Evolutionary conservation across 352 stramenopile genomes (phyloP).

Genomic region (Phytophthora crassamura): DNA sequence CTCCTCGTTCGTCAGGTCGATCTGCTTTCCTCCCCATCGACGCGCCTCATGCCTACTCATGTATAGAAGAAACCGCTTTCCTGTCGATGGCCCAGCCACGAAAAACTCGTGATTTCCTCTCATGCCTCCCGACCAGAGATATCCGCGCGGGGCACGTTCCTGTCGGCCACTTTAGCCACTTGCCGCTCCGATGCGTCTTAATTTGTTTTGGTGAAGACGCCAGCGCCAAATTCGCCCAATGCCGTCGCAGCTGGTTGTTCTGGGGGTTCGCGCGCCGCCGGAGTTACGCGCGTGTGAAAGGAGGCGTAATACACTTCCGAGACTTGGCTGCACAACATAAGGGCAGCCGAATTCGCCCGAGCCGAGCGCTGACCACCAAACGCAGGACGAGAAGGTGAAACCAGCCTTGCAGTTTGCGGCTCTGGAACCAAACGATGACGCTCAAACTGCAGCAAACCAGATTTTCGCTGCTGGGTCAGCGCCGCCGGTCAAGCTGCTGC

Average conservation of each 20-base stretch:
- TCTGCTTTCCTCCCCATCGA: too few relatives aligned
- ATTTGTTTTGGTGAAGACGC: neutral
- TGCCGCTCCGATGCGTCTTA: slow-evolving; percentile 1
- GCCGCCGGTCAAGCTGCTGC: neutral
- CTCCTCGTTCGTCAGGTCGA: too few relatives aligned
- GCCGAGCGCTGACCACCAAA: slow-evolving; percentile 10
- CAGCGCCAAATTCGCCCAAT: neutral
- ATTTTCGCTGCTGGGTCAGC: slow-evolving; percentile 19
- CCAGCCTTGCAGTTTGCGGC: neutral
- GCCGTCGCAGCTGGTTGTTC: slow-evolving; percentile 9
- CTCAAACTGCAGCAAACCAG: slow-evolving; percentile 17
- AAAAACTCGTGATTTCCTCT: neutral
- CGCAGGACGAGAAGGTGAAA: neutral
- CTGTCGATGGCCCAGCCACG: too few relatives aligned
- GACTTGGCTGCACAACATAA: slow-evolving; percentile 9
- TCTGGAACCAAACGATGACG: slow-evolving; percentile 1
- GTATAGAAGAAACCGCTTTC: too few relatives aligned
- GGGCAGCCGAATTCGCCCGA: slow-evolving; percentile 3
- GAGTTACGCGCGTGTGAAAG: neutral
- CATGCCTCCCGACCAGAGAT: neutral
- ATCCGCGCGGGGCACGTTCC: slow-evolving; percentile 1
- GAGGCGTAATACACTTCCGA: slow-evolving; percentile 12
- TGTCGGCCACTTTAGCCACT: slow-evolving; percentile 10
- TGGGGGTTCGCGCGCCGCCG: neutral
- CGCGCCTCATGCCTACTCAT: too few relatives aligned